Percentiles rank a stretch among this genome's conserved stretches.
phyloP scores from a whole-genome alignment of 78 protist species.

The Emiliania huxleyi region DNA sequence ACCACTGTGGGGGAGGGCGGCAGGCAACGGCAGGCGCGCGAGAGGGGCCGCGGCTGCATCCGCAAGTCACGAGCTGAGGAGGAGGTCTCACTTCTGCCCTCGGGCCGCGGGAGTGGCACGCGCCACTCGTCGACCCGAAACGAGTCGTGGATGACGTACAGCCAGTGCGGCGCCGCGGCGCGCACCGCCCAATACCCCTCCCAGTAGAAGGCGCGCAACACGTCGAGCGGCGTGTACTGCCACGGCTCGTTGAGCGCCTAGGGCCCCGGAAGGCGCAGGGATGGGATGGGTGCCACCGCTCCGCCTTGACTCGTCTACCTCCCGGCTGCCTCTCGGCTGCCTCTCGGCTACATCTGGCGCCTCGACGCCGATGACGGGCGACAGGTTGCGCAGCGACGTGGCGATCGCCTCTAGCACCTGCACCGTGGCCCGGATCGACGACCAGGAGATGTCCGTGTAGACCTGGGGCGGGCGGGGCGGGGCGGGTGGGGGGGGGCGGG shows the following conservation, averaged over 20 bases:
- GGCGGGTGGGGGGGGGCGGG: no score
- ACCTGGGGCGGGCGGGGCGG: no score
- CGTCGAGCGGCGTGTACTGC: not conserved
- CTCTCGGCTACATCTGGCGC: no score
- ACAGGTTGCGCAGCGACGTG: not conserved
- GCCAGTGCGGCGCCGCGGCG: not conserved
- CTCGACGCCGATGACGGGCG: not conserved
- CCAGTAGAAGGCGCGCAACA: not conserved
- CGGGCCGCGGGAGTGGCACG: no score
- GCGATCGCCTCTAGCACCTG: not conserved
- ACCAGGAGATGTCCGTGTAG: not conserved
- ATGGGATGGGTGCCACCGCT: no score
- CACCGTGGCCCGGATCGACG: not conserved
- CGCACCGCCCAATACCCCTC: not conserved
- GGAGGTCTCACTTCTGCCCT: no score
- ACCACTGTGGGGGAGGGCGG: not conserved
- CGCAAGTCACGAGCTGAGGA: no score
- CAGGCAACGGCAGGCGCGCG: not conserved
- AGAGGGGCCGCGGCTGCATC: no score
- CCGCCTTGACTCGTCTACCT: no score
- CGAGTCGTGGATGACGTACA: not conserved
- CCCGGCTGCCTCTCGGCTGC: no score
- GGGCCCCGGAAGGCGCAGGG: no score
- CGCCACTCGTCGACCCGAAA: not conserved
- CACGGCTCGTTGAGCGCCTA: constrained; percentile 25